phyloP scores from a whole-genome alignment of 108 stramenopile genomes.

The Skeletonema grethae region DNA sequence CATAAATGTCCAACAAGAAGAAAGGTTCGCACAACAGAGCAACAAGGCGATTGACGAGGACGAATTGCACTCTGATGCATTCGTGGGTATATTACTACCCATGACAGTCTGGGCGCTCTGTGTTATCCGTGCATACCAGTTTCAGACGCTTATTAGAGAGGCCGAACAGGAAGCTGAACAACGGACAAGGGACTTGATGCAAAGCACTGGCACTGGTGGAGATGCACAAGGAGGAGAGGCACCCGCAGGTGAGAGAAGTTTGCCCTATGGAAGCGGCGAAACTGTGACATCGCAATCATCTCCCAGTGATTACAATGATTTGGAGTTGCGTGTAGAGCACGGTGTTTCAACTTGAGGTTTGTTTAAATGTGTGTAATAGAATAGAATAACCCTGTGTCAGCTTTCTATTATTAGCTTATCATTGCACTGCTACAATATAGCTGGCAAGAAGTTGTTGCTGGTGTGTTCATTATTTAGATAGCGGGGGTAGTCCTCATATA shows the following conservation, averaged over 20 bases:
- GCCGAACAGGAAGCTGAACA: constrained; percentile 79
- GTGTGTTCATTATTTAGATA: too few relatives aligned
- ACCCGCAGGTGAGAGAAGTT: not conserved
- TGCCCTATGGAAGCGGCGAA: not conserved
- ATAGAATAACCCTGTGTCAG: not conserved
- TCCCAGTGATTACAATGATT: not conserved
- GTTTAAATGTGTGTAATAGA: not conserved
- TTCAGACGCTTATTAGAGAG: constrained; percentile 66
- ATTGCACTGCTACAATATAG: too few relatives aligned
- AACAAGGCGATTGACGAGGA: constrained; percentile 24
- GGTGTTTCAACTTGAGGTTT: not conserved
- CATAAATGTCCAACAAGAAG: constrained; percentile 38
- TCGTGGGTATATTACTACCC: constrained; percentile 69
- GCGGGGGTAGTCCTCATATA: too few relatives aligned
- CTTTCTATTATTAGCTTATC: too few relatives aligned
- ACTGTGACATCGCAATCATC: not conserved
- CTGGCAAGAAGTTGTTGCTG: too few relatives aligned
- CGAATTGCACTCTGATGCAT: constrained; percentile 46
- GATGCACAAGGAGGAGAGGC: not conserved
- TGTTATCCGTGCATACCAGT: constrained; percentile 73
- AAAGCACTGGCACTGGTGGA: not conserved
- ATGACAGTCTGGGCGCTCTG: constrained; percentile 75
- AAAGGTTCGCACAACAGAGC: constrained; percentile 27
- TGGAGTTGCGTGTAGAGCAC: not conserved
- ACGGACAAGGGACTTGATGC: constrained; percentile 31